A percentile compares a stretch with the other conserved stretches of the same genome.
Evolutionary conservation across 2,329 filamentous ascomycete genomes (phyloP).

Genomic region (Clonostachys byssicola): DNA sequence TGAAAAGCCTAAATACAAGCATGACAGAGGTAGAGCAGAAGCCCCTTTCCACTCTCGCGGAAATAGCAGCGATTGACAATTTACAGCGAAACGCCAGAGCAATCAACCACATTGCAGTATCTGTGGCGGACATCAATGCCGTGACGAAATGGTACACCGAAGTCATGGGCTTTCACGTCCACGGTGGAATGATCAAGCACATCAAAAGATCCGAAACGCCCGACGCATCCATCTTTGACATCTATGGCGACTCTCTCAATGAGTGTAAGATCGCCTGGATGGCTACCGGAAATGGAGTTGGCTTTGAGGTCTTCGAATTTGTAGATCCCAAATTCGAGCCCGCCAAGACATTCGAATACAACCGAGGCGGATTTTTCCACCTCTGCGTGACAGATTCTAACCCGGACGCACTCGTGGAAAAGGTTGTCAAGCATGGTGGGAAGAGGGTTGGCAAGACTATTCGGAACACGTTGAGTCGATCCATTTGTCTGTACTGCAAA

Average conservation of each 20-base stretch:
- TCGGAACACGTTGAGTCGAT: neutral
- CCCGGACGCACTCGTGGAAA: slow-evolving; percentile 15
- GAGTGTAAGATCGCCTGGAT: slow-evolving; percentile 21
- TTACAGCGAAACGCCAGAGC: too few relatives aligned
- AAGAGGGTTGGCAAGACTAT: slow-evolving; percentile 14
- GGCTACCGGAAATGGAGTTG: slow-evolving; percentile 20
- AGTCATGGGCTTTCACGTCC: slow-evolving; percentile 4
- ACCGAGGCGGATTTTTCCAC: slow-evolving; percentile 24
- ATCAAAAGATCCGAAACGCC: slow-evolving; percentile 9
- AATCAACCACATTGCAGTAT: too few relatives aligned
- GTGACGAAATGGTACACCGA: slow-evolving; percentile 6
- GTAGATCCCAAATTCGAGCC: slow-evolving; percentile 11
- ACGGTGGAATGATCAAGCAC: slow-evolving; percentile 3
- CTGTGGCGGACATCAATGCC: neutral
- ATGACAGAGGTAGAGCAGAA: too few relatives aligned
- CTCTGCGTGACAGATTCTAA: slow-evolving; percentile 21
- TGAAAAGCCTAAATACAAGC: too few relatives aligned
- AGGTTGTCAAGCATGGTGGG: slow-evolving; percentile 16
- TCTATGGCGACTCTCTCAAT: slow-evolving; percentile 17
- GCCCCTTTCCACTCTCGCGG: too few relatives aligned
- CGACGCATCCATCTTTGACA: slow-evolving; percentile 18
- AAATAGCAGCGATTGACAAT: too few relatives aligned
- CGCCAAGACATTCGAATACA: slow-evolving; percentile 12
- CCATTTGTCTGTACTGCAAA: neutral
- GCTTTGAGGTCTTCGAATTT: slow-evolving; percentile 26